Percentiles rank a stretch among this genome's conserved stretches.
phyloP scores from a whole-genome alignment of 2,329 filamentous ascomycete species.

The Diaporthe aspalathi region DNA sequence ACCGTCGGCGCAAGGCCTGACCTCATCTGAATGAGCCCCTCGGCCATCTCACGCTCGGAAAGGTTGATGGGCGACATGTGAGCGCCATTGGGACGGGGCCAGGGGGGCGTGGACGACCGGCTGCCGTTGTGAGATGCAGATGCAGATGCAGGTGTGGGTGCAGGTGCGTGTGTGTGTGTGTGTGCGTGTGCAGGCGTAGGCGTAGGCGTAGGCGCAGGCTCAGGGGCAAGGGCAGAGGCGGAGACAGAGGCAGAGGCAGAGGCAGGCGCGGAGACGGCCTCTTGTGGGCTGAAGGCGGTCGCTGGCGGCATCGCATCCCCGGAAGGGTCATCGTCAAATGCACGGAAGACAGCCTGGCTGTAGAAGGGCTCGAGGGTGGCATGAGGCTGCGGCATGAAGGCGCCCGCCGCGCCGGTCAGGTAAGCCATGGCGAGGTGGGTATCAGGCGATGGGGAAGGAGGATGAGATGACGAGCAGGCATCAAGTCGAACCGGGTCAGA shows the following conservation, averaged over 20 bases:
- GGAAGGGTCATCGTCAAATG: slow-evolving; percentile 33
- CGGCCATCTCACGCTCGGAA: slow-evolving; percentile 31
- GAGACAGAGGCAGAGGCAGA: not conserved
- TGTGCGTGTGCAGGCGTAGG: no score
- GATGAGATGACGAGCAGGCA: slow-evolving; percentile 5
- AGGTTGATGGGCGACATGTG: slow-evolving; percentile 21
- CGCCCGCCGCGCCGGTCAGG: slow-evolving; percentile 32
- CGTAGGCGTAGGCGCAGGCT: no score
- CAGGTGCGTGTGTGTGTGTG: no score
- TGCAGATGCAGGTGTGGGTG: not conserved
- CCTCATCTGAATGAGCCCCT: slow-evolving; percentile 38
- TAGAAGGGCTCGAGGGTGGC: slow-evolving; percentile 21
- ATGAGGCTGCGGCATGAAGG: slow-evolving; percentile 24
- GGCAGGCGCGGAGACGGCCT: not conserved
- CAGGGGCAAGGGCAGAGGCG: no score
- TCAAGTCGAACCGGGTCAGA: slow-evolving; percentile 28
- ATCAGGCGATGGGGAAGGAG: not conserved
- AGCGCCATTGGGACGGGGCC: slow-evolving; percentile 12
- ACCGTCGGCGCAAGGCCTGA: slow-evolving; percentile 34
- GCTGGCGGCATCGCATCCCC: slow-evolving; percentile 17
- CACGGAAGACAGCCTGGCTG: slow-evolving; percentile 35
- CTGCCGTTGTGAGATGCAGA: not conserved
- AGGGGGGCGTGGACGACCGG: slow-evolving; percentile 1
- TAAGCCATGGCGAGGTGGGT: slow-evolving; percentile 35
- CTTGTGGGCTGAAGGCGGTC: slow-evolving; percentile 7